Evolutionary conservation across 169 alveolate genomes (phyloP).

Genomic region (Theileria parva): DNA sequence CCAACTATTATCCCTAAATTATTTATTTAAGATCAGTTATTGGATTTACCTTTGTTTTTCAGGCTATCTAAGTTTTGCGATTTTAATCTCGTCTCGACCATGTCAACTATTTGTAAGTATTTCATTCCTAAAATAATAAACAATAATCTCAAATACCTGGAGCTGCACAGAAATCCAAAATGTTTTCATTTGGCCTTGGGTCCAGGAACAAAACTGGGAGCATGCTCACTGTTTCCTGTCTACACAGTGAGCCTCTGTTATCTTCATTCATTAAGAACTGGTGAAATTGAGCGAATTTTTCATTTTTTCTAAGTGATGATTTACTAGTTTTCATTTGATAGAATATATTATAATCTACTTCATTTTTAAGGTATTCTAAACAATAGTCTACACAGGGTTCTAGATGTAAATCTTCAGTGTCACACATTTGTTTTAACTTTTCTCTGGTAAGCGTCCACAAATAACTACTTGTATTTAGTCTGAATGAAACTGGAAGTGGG

Average conservation of each 20-base stretch:
- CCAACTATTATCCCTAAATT: conserved; percentile 57
- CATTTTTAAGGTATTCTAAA: conserved; percentile 4
- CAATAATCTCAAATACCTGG: conserved; percentile 90
- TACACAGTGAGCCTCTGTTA: conserved; percentile 90
- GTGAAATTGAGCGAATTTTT: conserved; percentile 58
- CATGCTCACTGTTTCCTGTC: conserved; percentile 96
- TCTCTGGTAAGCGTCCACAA: conserved; percentile 40
- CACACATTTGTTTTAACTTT: conserved; percentile 8
- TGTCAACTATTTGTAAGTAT: conserved; percentile 47
- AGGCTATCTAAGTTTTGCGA: conserved; percentile 28
- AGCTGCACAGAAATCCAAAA: conserved; percentile 96
- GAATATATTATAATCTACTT: conserved; percentile 6
- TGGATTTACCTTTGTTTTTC: conserved; percentile 35
- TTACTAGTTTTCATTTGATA: conserved; percentile 55
- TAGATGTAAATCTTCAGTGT: conserved; percentile 12
- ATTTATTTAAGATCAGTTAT: neutral
- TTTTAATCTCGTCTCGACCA: conserved; percentile 28
- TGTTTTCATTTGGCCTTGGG: conserved; percentile 83
- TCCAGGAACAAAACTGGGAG: conserved; percentile 91
- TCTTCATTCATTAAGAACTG: conserved; percentile 77
- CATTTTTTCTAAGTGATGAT: conserved; percentile 68
- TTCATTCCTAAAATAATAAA: conserved; percentile 71
- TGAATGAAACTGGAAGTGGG: conserved; percentile 71
- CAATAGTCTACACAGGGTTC: conserved; percentile 1
- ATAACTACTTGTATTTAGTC: conserved; percentile 52